Conservation (phyloP, 768 basidiomycete species). For the Cyclocybe aegerita region DNA sequence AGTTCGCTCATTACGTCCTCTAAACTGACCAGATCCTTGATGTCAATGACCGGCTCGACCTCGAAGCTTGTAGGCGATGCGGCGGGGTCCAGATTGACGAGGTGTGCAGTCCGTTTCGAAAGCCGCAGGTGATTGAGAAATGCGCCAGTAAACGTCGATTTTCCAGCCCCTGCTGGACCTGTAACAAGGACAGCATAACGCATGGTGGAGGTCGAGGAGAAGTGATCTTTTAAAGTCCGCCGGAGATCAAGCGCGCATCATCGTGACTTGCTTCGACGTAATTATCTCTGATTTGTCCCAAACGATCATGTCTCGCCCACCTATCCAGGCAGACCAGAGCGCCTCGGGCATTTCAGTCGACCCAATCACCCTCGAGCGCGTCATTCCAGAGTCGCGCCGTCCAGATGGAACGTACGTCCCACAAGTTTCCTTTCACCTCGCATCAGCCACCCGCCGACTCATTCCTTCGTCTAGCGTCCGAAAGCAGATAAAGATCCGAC, state of each 20-base stretch:
- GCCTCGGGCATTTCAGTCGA: constrained; percentile 81
- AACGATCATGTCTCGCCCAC: constrained; percentile 68
- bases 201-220: constrained; percentile 42
- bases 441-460: constrained; percentile 9
- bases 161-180: constrained; percentile 98
- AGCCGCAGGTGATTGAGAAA: constrained; percentile 87
- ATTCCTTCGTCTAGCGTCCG: constrained; percentile 54
- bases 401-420: constrained; percentile 80
- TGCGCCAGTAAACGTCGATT: constrained; percentile 89
- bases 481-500: constrained; percentile 86
- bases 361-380: constrained; percentile 82
- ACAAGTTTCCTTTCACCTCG: constrained; percentile 12
- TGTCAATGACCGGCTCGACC: constrained; percentile 90
- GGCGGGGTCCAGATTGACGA: constrained; percentile 97
- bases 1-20: constrained; percentile 97
- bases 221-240: constrained; percentile 33
- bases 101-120: constrained; percentile 81
- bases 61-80: constrained; percentile 86
- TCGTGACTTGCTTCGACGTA: constrained; percentile 6
- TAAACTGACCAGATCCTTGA: constrained; percentile 86
- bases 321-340: constrained; percentile 69
- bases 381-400: constrained; percentile 82
- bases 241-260: constrained; percentile 2
- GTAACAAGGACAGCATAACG: constrained; percentile 87
- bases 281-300: constrained; percentile 5